phyloP scores from a whole-genome alignment of 176 grass and related monocot genomes.

The Poa pratensis region DNA sequence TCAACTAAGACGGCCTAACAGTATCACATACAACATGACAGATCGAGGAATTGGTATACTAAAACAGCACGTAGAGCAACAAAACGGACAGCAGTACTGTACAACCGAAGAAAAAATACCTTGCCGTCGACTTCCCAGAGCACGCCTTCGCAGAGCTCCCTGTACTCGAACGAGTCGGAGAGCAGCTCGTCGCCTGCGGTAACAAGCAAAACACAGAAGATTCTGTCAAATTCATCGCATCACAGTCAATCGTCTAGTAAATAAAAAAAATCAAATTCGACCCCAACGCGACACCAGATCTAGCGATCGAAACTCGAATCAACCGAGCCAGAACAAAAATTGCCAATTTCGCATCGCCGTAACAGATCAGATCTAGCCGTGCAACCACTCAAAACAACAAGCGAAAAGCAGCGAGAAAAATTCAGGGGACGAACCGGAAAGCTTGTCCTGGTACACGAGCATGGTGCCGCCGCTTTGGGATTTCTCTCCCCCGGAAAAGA shows the following conservation, averaged over 20 bases:
- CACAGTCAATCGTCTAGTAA: not conserved
- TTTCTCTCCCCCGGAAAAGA: not conserved
- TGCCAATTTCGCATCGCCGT: not conserved
- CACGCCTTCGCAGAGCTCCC: conserved; percentile 66
- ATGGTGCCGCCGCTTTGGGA: conserved; percentile 39
- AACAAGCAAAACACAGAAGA: not conserved
- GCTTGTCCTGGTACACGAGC: conserved; percentile 76
- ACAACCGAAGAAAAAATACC: conserved; percentile 17
- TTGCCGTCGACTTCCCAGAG: conserved; percentile 92
- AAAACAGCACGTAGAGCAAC: not conserved
- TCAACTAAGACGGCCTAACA: not conserved
- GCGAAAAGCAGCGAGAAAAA: not conserved
- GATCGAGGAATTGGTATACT: not conserved
- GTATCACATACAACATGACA: not conserved
- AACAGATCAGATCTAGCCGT: not conserved
- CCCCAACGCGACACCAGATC: not conserved
- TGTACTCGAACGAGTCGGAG: conserved; percentile 84
- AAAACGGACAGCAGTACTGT: not conserved
- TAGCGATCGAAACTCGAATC: not conserved
- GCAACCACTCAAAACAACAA: not conserved
- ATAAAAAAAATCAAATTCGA: not conserved
- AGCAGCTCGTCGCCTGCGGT: conserved; percentile 82
- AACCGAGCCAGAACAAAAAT: not conserved
- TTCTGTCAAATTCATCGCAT: not conserved
- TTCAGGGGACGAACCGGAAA: conserved; percentile 43